Base-by-base conservation (phyloP, 2,329 filamentous ascomycete species). In the Fusarium pseudograminearum region DNA sequence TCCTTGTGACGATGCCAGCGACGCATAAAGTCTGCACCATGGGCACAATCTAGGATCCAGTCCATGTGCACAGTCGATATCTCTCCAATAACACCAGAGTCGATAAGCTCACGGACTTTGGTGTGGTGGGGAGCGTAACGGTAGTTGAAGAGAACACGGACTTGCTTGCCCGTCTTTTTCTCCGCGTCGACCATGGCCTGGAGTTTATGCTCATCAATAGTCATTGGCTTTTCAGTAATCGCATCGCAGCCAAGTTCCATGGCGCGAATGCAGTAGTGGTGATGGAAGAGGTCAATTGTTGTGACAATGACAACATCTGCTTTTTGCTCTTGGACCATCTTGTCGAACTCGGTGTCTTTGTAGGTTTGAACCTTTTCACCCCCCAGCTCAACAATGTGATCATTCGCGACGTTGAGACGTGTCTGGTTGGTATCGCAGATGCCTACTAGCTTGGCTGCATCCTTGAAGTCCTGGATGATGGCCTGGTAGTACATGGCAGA, bases 211-310 rank as follows among this genome's bases (percentile, higher is more conserved):
- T 74, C 85, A 70, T 89, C 87, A 68, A 89, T 87, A 4, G 87
- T 90, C 87, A 90, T 89, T 22, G 87, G 87, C 76, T 90, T 90
- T 73, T 90, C 87, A 0, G 86, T 89, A 26, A 90, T 81, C 1
- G 88, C 87, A 69, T 86, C 83, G 70, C 86, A 87, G 20, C 87
- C 87, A 2, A 88, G 77, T 61, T 89, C 86, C 69, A 90, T 80
- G 0, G 88, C 86, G 11, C 84, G 82, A 10, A 88, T 82, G 56
- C 89, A 89, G 77, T 90, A 90, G 30, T 80, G 81, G 70, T 89
- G 82, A 75, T 90, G 88, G 18, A 86, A 87, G 28, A 87, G 84
- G 77, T 90, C 88, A 66, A 90, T 87, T 0, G 87, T 89, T 1
- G 87, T 89, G 16, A 90, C 83, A 65, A 90, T 89, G 20, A 90